Base-by-base conservation (phyloP, 1,139 yeast genomes). In the Suhomyces anneliseae region DNA sequence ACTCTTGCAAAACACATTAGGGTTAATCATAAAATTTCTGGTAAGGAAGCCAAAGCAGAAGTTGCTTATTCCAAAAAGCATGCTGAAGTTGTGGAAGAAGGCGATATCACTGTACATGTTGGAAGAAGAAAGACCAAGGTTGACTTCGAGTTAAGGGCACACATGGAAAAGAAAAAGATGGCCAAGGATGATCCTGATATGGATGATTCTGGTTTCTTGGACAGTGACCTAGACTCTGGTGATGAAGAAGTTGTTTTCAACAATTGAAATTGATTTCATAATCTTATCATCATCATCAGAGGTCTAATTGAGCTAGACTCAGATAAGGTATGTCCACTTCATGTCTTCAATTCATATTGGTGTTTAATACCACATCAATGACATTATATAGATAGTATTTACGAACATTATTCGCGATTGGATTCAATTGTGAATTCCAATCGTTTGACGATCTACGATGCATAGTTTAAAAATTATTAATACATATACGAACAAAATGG, bases 1-100 rank as follows among this genome's bases (percentile, higher is more conserved):
- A 97, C 99, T 2, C 77, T 93, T 54, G 90, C 96, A 19, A 83
- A 97, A 62, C 99, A 93, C 65, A 85, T 90, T 42, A 78, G 96
- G 52, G 93, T 90, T 32, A 92, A 93, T 70, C 98, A 92, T 68
- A 82, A 83, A 48, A 75, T 87, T 33, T 77, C 81, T 6, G 85
- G 87, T 32, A 79, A 79, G 54, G 87, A 83, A 58, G 90, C 89
- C 27, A 81, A 75, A 53, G 76, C 77, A 0, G 79, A 75, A 52
- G 79, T 75, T 35, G 78, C 79, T 0, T 75, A 69, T 52, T 72
- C 78, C 8, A 75, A 75, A 51, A 74, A 72, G 49, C 74, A 75
- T 47, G 80, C 79, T 1, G 79, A 75, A 54, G 71, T 75, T 7
- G 66, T 63, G 7, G 72, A 70, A 58, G 74, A 75, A 58, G 74